Evolutionary conservation across 306 rosid genomes (phyloP).

Genomic region (Pterocarpus macrocarpus): DNA sequence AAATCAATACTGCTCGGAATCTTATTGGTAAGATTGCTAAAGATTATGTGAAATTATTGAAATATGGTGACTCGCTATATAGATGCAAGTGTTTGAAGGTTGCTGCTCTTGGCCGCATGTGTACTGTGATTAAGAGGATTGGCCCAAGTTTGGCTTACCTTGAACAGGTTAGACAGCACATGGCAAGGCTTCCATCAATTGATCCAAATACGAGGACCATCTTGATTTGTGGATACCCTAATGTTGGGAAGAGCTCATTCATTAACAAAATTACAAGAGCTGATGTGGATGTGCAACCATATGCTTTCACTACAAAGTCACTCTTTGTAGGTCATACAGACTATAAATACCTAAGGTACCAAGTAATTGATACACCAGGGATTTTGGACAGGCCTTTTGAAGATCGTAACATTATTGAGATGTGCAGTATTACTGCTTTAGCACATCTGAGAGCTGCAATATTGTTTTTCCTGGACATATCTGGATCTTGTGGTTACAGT

Average conservation of each 20-base stretch:
- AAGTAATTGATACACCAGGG: constrained; percentile 91
- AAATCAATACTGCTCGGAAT: constrained; percentile 85
- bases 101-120: constrained; percentile 96
- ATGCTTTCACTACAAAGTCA: constrained; percentile 93
- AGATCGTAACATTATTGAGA: constrained; percentile 90
- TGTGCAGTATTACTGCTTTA: constrained; percentile 93
- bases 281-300: constrained; percentile 92
- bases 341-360: constrained; percentile 86
- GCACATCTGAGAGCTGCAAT: constrained; percentile 93
- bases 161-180: constrained; percentile 89
- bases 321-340: constrained; percentile 93
- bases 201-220: constrained; percentile 84
- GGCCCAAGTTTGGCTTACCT: constrained; percentile 92
- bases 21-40: constrained; percentile 79
- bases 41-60: constrained; percentile 80
- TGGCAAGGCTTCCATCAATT: constrained; percentile 92
- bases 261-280: constrained; percentile 92
- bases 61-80: constrained; percentile 86
- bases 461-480: constrained; percentile 85
- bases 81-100: constrained; percentile 84
- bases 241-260: constrained; percentile 93
- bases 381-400: constrained; percentile 95
- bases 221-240: constrained; percentile 90
- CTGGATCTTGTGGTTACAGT: constrained; percentile 91
- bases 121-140: constrained; percentile 86